A percentile compares a stretch with the other conserved stretches of the same genome.
Conservation (phyloP, 371 early-diverging fungal species). For the Syncephalastrum monosporum region DNA sequence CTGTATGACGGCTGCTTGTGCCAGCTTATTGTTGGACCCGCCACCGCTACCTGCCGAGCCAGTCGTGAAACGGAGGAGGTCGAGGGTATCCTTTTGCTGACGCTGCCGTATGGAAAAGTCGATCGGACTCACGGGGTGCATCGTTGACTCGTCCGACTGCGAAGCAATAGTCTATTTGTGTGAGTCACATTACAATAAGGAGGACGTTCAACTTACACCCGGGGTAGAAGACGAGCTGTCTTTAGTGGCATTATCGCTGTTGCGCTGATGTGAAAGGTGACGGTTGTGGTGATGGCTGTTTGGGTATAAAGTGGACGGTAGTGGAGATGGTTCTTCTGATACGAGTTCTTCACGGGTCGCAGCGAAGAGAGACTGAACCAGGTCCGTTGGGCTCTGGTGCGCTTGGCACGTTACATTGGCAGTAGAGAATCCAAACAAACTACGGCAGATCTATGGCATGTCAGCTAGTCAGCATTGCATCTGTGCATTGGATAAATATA, state of each 20-base stretch:
- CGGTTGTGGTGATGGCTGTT: slow-evolving; percentile 3
- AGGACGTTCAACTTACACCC: no score
- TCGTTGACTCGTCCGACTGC: background rate
- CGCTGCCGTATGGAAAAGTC: slow-evolving; percentile 32
- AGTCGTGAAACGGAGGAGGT: no score
- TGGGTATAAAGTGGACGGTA: slow-evolving; percentile 4
- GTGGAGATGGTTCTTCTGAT: background rate
- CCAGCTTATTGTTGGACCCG: slow-evolving; percentile 21
- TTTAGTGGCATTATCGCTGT: background rate
- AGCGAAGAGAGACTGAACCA: slow-evolving; percentile 36
- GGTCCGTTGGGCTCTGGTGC: slow-evolving; percentile 25
- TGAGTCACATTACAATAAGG: no score
- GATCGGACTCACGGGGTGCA: slow-evolving; percentile 42
- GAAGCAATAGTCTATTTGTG: no score
- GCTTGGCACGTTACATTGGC: slow-evolving; percentile 33
- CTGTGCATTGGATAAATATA: background rate
- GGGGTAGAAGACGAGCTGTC: no score
- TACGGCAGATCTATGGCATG: slow-evolving; percentile 30
- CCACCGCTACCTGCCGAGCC: slow-evolving; percentile 1
- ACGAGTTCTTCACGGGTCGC: slow-evolving; percentile 23
- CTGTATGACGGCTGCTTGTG: slow-evolving; percentile 49
- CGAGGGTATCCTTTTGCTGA: no score
- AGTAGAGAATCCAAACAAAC: slow-evolving; percentile 45
- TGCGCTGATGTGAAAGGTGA: background rate
- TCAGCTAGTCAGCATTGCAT: background rate